Evolutionary conservation across 2,329 filamentous ascomycete genomes (phyloP), one percentile per base, ranked within the genome.

Genomic region (Epichloe aotearoae): DNA sequence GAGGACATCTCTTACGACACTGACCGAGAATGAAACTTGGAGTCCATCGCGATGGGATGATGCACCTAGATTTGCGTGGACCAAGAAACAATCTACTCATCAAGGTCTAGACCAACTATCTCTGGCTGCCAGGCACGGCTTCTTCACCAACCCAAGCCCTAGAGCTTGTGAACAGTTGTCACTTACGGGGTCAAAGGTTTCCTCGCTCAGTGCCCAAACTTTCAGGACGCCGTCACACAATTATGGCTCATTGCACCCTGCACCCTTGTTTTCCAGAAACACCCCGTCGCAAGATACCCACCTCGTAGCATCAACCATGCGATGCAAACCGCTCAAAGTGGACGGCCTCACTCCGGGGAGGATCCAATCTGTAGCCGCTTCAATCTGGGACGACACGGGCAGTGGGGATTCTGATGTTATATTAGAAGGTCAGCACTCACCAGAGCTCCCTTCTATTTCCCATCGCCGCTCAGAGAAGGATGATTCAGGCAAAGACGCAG

Each of bases 311-410:
- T 42, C 50, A 15, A 23, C 20, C 3, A 11, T 26, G 5, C 20
- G 15, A n/a, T 3, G 19, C 40, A 34, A 37, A 19, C 26, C 36
- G 11, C 23, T 46, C 12, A 12, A 14, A 12, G n/a, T 46, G n/a
- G 46, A 46, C 14, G 46, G 17, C 5, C 34, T 49, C 6, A 34
- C 15, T 12, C 26, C 41, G 1, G 41, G 36, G 7, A 44, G 46
- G n/a, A 49, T 52, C 15, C 46, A 46, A 19, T 49, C 50, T 17
- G 37, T 49, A 19, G 10, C 41, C 6, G 50, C 36, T 26, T 52
- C 50, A 4, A 26, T 46, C 5, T 17, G 37, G 11, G 41, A 47
- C 14, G 41, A 37, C 17, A 17, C 19, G 14, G 12, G 10, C 10
- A 42, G 15, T 5, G 50, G 34, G 30, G 17, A 33, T 15, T 49